These are phyloP conservation scores for Stromatinia cepivora DNA, from an alignment of 2,329 filamentous ascomycete species.

Conservation along the genomic window DNA sequence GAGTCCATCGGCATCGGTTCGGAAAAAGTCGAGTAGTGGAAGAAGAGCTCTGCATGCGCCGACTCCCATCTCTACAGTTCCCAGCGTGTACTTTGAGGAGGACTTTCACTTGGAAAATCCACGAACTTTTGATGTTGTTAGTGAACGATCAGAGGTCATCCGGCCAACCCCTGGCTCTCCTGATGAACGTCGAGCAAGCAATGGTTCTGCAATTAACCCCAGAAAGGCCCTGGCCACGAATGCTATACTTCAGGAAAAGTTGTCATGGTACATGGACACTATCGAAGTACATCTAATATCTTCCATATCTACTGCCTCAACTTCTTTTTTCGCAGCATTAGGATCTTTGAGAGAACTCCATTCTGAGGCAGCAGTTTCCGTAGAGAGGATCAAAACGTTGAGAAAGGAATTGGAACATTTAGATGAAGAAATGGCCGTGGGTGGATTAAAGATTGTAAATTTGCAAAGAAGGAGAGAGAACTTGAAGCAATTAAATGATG, in stretches of 20 bases:
- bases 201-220: slow-evolving; percentile 59
- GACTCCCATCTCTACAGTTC: slow-evolving; percentile 90
- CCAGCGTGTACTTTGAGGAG: slow-evolving; percentile 89
- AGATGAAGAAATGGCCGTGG: slow-evolving; percentile 83
- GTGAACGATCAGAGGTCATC: slow-evolving; percentile 96
- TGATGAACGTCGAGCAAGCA: slow-evolving; percentile 56
- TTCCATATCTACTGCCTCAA: slow-evolving; percentile 92
- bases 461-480: slow-evolving; percentile 83
- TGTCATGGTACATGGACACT: slow-evolving; percentile 99
- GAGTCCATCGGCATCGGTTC: slow-evolving; percentile 40
- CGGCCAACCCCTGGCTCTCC: slow-evolving; percentile 51
- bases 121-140: slow-evolving; percentile 93
- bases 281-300: slow-evolving; percentile 96
- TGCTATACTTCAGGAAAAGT: slow-evolving; percentile 94
- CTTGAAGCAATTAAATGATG: slow-evolving; percentile 75
- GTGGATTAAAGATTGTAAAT: slow-evolving; percentile 81
- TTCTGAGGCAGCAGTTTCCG: slow-evolving; percentile 87
- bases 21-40: slow-evolving; percentile 51
- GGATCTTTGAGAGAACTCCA: slow-evolving; percentile 90
- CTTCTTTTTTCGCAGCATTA: slow-evolving; percentile 92
- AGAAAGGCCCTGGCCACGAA: slow-evolving; percentile 92
- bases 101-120: slow-evolving; percentile 96
- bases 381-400: slow-evolving; percentile 78
- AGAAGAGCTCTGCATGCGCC: slow-evolving; percentile 68
- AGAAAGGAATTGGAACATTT: slow-evolving; percentile 77